These are phyloP conservation scores for Lanmaoa pseudosensibilis DNA, from an alignment of 768 basidiomycete genomes.

Conservation along the genomic window DNA sequence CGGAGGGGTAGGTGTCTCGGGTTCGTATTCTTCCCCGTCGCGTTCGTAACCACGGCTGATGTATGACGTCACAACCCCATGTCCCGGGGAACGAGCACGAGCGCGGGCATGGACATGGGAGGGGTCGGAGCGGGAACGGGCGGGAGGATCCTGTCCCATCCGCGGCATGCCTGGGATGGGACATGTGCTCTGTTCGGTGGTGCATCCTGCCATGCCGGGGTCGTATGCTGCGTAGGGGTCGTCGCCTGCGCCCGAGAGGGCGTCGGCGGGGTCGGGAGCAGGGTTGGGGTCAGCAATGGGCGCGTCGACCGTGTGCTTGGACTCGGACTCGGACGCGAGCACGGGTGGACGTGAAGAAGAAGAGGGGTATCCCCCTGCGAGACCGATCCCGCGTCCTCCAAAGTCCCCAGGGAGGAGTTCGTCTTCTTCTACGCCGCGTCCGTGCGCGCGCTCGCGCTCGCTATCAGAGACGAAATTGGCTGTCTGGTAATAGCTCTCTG, in stretches of 20 bases:
- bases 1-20: no score
- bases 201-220: conserved; percentile 26
- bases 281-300: no score
- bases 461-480: conserved; percentile 7
- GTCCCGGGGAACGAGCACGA: neutral
- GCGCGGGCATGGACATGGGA: no score
- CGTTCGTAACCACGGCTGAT: conserved; percentile 23
- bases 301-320: neutral
- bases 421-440: neutral
- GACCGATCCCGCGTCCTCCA: conserved; percentile 1
- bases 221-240: conserved; percentile 21
- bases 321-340: neutral
- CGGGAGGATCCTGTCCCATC: neutral
- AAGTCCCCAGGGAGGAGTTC: conserved; percentile 2
- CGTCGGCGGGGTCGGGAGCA: neutral
- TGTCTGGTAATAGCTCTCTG: conserved; percentile 3
- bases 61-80: no score
- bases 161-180: conserved; percentile 11
- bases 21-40: conserved; percentile 17
- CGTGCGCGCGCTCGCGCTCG: neutral
- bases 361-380: neutral
- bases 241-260: neutral
- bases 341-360: neutral
- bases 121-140: no score
- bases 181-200: neutral